Evolutionary conservation across 164 flowering plant species (phyloP).

Genomic region (Pachysandra terminalis): DNA sequence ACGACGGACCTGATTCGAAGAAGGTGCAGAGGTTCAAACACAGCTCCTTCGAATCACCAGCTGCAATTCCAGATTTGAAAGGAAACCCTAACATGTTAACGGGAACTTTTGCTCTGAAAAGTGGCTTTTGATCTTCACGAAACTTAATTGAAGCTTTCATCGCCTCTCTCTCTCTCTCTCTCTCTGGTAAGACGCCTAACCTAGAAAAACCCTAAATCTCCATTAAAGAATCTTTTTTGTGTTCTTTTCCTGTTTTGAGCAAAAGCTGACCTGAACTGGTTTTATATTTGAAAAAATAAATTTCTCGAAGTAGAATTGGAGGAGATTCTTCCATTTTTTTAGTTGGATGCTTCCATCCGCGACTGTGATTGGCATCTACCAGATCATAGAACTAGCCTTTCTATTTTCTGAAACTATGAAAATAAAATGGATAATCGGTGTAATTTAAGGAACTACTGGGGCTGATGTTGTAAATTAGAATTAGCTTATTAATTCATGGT

Average conservation of each 20-base stretch:
- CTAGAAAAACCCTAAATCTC: not conserved
- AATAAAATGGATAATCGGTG: not conserved
- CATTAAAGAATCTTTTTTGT: not conserved
- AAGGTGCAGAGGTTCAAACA: conserved; percentile 49
- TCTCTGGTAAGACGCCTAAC: not conserved
- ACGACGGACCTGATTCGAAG: conserved; percentile 65
- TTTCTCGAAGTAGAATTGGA: not conserved
- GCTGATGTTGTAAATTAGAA: not conserved
- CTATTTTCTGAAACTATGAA: not conserved
- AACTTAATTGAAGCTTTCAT: conserved; percentile 79
- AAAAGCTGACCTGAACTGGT: not conserved
- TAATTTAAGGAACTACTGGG: not conserved
- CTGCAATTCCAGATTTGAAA: conserved; percentile 56
- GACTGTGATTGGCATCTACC: not conserved
- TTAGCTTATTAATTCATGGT: not conserved
- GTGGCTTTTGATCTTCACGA: conserved; percentile 70
- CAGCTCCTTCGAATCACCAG: conserved; percentile 67
- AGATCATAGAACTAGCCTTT: not conserved
- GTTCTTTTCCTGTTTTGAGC: not conserved
- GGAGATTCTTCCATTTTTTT: conserved; percentile 19
- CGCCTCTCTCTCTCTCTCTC: not conserved
- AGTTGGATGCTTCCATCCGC: not conserved
- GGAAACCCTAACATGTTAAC: conserved; percentile 60
- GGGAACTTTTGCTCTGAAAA: conserved; percentile 65
- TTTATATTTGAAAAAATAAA: not conserved